Evolutionary conservation across 345 rosid species (phyloP), one percentile per base, ranked within the genome.

Genomic region (Citrus inodora): DNA sequence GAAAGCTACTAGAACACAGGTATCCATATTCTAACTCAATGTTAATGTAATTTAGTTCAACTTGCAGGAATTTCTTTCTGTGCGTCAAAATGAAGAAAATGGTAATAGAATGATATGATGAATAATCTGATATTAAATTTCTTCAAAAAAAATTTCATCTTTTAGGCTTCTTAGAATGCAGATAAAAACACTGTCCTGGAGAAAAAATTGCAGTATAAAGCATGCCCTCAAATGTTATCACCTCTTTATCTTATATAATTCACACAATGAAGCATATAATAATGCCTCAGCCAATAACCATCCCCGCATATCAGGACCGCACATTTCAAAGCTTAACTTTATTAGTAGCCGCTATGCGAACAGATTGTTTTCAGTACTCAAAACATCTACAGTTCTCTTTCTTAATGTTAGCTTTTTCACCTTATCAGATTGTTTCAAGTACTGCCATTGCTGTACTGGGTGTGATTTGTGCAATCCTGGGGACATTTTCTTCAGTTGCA

Each of bases 1-100:
- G 67, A 93, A 86, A 86, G 97, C 97, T 56, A 82, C 98, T 75
- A 86, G 82, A 72, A 73, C 85, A 76, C 90, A 93, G 90, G 98
- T 92, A 82, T 76, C 78, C 24, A 25, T 46, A 40, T 8, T n/a
- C 64, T 13, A 65, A 64, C 67, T 25, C 51, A 1, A 38, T 38
- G 42, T 38, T 38, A 38, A 25, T 48, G 56, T 58, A 27, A 19
- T 59, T 68, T 75, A 40, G 9, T 42, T n/a, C 40, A 24, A 76
- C 76, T 30, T 66, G 30, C 9, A 51, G 6, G 27, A 48, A 27
- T 75, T 66, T 75, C 51, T 27, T 8, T 74, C n/a, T 8, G 33
- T 7, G 2, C 17, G 0, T 9, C 28, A 60, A 60, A 25, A 13
- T 2, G 3, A 53, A 6, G 58, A 53, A 17, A 53, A 53, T 53